A percentile compares a stretch with the other conserved stretches of the same genome.
Conservation (phyloP, 345 rosid species). For the Citrus glauca region DNA sequence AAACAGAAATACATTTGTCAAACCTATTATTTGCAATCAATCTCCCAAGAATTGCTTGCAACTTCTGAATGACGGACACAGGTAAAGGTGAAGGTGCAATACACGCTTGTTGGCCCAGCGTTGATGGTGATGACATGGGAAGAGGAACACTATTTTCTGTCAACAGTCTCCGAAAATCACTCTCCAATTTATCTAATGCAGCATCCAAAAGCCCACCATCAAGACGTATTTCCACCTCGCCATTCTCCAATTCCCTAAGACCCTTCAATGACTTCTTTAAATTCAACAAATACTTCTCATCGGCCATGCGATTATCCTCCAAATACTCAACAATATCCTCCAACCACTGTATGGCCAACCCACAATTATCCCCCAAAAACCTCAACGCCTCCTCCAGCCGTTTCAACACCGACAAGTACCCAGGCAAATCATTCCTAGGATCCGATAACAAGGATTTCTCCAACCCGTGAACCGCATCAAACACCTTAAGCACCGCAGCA, state of each 20-base stretch:
- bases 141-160: constrained; percentile 84
- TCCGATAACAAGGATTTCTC: constrained; percentile 88
- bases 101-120: constrained; percentile 60
- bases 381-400: constrained; percentile 89
- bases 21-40: constrained; percentile 79
- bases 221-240: constrained; percentile 36
- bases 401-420: constrained; percentile 80
- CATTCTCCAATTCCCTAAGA: constrained; percentile 55
- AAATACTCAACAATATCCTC: constrained; percentile 96
- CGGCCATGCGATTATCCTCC: constrained; percentile 83
- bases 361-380: constrained; percentile 90
- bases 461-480: constrained; percentile 94
- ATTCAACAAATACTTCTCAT: constrained; percentile 59
- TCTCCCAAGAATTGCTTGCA: constrained; percentile 90
- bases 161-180: constrained; percentile 70
- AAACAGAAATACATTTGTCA: constrained; percentile 75
- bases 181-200: constrained; percentile 75
- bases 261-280: constrained; percentile 64
- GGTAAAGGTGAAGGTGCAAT: constrained; percentile 93
- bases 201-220: constrained; percentile 90
- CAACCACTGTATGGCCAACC: constrained; percentile 95
- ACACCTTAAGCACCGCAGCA: constrained; percentile 96
- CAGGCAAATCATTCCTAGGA: constrained; percentile 73
- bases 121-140: constrained; percentile 69
- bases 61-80: constrained; percentile 74